phyloP scores from a whole-genome alignment of 306 rosid genomes.

The Fagus crenata region DNA sequence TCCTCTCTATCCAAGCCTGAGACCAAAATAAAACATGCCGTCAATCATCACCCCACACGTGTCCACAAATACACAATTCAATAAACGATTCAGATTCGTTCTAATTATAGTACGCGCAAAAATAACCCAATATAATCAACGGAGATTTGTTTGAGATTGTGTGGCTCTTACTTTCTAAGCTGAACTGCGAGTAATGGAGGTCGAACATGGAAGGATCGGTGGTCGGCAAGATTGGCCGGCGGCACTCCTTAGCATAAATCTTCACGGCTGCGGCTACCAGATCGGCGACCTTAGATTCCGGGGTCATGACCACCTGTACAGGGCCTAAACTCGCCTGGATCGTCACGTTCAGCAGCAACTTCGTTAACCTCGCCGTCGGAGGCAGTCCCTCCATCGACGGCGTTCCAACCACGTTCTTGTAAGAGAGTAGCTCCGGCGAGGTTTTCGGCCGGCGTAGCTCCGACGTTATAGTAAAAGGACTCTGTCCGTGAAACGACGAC shows the following conservation, averaged over 20 bases:
- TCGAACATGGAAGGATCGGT: conserved; percentile 45
- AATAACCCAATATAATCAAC: neutral
- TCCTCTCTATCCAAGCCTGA: conserved; percentile 67
- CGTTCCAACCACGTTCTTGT: conserved; percentile 18
- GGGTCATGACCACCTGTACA: conserved; percentile 59
- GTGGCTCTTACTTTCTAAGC: conserved; percentile 70
- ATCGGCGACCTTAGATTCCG: conserved; percentile 59
- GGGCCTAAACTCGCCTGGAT: conserved; percentile 73
- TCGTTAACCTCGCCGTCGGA: conserved; percentile 44
- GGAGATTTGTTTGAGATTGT: neutral
- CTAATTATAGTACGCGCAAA: neutral
- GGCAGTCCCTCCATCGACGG: conserved; percentile 34
- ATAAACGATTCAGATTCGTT: neutral
- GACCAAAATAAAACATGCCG: neutral
- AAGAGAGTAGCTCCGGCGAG: conserved; percentile 48
- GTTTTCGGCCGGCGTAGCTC: conserved; percentile 74
- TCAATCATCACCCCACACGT: conserved; percentile 18
- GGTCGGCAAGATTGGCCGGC: conserved; percentile 68
- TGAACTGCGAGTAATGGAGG: conserved; percentile 93
- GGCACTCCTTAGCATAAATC: conserved; percentile 68
- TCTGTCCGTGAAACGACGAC: conserved; percentile 58
- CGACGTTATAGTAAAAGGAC: neutral
- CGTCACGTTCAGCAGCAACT: conserved; percentile 74
- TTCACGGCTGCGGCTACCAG: conserved; percentile 49
- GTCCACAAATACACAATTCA: neutral